phyloP scores from a whole-genome alignment of 202 grass and related monocot species.

The Setaria viridis region DNA sequence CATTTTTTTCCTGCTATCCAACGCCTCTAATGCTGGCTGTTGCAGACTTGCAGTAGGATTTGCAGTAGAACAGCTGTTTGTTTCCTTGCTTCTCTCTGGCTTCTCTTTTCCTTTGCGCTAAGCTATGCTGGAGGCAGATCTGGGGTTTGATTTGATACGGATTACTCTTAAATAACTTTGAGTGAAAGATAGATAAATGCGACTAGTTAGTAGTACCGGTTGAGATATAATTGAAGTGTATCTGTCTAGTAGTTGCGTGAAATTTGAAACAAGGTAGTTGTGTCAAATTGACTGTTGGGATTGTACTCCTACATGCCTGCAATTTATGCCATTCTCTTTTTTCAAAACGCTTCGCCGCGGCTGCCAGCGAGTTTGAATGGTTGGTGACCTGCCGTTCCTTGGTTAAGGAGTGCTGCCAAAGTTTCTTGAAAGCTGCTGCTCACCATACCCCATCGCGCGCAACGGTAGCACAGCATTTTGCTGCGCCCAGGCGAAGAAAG shows the following conservation, averaged over 20 bases:
- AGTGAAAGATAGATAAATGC: slow-evolving; percentile 44
- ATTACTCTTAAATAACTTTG: slow-evolving; percentile 26
- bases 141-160: slow-evolving; percentile 12
- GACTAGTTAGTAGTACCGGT: not conserved
- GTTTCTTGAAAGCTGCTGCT: slow-evolving; percentile 38
- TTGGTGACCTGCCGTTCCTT: slow-evolving; percentile 19
- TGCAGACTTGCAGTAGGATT: slow-evolving; percentile 18
- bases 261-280: slow-evolving; percentile 17
- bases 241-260: slow-evolving; percentile 23
- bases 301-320: not conserved
- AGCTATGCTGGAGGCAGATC: slow-evolving; percentile 19
- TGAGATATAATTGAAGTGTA: not conserved
- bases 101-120: not conserved
- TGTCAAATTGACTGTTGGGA: slow-evolving; percentile 22
- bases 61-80: slow-evolving; percentile 17
- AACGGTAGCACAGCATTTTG: not conserved
- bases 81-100: slow-evolving; percentile 33
- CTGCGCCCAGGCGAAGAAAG: not conserved
- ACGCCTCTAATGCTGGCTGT: not conserved
- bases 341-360: slow-evolving; percentile 8
- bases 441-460: not conserved
- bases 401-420: slow-evolving; percentile 29
- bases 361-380: slow-evolving; percentile 24
- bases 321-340: not conserved
- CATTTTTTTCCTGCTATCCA: slow-evolving; percentile 29